phyloP scores from a whole-genome alignment of 2,329 filamentous ascomycete genomes.

The Fusarium albosuccineum region DNA sequence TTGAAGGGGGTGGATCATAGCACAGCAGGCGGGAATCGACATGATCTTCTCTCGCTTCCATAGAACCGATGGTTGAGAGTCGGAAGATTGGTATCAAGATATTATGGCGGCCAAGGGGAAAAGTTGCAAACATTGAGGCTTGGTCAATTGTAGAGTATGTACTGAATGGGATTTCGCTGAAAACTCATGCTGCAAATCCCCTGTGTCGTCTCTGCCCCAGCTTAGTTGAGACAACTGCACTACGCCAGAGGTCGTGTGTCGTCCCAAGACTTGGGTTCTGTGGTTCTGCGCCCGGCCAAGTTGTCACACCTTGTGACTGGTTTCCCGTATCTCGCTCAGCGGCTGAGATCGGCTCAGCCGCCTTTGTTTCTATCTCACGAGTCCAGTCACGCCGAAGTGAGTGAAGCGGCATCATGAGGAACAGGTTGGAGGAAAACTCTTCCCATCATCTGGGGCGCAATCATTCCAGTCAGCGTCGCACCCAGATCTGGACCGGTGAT shows the following conservation, averaged over 20 bases:
- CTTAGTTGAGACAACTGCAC: too few relatives aligned
- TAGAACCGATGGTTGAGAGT: conserved; percentile 24
- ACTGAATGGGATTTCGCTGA: conserved; percentile 39
- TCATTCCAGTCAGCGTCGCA: conserved; percentile 13
- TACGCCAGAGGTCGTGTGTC: not conserved
- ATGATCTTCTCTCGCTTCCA: conserved; percentile 40
- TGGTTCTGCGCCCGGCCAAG: not conserved
- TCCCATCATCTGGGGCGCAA: not conserved
- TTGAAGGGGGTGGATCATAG: conserved; percentile 16
- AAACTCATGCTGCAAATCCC: not conserved
- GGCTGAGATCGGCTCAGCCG: conserved; percentile 15
- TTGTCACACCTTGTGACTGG: conserved; percentile 18
- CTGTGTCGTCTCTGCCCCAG: too few relatives aligned
- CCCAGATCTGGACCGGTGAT: not conserved
- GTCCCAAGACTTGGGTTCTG: not conserved
- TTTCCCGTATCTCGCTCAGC: conserved; percentile 6
- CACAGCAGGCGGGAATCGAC: conserved; percentile 21
- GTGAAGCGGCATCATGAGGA: not conserved
- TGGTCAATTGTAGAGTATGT: conserved; percentile 46
- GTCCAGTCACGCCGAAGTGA: conserved; percentile 20
- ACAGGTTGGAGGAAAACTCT: conserved; percentile 1
- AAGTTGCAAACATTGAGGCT: conserved; percentile 44
- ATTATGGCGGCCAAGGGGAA: conserved; percentile 42
- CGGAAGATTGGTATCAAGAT: conserved; percentile 38
- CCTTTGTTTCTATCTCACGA: conserved; percentile 3